Conservation (phyloP, 768 basidiomycete species). For the Sporobolomyces phaffii region DNA sequence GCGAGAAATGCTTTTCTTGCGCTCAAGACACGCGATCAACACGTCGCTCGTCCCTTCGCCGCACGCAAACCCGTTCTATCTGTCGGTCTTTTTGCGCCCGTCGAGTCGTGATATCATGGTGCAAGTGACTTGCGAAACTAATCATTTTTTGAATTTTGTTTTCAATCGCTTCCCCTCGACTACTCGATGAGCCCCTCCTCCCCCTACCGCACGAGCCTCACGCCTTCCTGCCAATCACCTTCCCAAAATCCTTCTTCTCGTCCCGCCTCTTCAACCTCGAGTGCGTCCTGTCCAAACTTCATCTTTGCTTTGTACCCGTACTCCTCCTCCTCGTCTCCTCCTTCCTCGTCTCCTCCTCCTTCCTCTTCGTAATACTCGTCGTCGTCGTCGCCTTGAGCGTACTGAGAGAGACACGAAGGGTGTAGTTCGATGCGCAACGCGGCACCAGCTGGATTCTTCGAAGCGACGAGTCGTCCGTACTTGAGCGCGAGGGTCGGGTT, state of each 20-base stretch:
- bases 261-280: neutral
- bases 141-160: too few species aligned
- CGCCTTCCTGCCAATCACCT: constrained; percentile 17
- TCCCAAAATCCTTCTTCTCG: constrained; percentile 1
- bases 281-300: constrained; percentile 20
- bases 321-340: neutral
- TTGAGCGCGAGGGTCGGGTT: constrained; percentile 34
- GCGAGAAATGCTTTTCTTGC: too few species aligned
- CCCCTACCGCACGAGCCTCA: neutral
- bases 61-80: too few species aligned
- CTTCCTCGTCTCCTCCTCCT: neutral
- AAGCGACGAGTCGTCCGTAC: constrained; percentile 31
- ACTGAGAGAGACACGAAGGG: constrained; percentile 12
- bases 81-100: too few species aligned
- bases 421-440: constrained; percentile 37
- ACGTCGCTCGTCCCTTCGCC: too few species aligned
- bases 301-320: neutral
- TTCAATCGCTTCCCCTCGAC: too few species aligned
- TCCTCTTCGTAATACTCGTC: neutral
- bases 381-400: neutral
- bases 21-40: too few species aligned
- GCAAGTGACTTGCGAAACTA: too few species aligned
- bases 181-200: too few species aligned
- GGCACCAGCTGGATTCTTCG: too few species aligned
- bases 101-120: too few species aligned